Base-by-base conservation (phyloP, 352 stramenopile genomes). In the Phytophthora fragariaefolia region DNA sequence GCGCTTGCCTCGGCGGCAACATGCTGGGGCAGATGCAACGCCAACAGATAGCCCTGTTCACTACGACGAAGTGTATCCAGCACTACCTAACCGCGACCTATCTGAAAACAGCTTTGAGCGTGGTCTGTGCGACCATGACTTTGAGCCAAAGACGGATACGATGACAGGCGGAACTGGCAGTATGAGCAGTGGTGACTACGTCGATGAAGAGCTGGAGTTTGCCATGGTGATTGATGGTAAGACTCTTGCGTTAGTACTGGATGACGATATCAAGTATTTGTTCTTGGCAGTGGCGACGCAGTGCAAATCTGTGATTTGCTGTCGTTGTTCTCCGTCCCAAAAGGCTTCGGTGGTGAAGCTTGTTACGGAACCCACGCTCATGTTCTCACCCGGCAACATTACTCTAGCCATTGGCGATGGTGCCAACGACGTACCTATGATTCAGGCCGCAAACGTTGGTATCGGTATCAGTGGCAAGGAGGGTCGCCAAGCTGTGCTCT, bases 191-290 rank as follows among this genome's bases (percentile, higher is more conserved):
- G 84, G 81, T 13, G 83, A 91, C 30, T 87, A 71, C 13, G 59
- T 88, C 4, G 85, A 95, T 18, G 87, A 95, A 23, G 83, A 95
- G 8, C 50, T 97, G 18, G 89, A 96, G 53, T 96, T 94, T 57
- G 89, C 87, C 13, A 95, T 96, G 87, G 89, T 96, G n/a, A 96
- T 96, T 52, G 89, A 96, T 58, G 89, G 89, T 9, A 93, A 92
- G 58, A 96, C 89, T 13, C 71, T 96, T 3, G 82, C 85, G 18
- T 64, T 96, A 23, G 77, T 95, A 28, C 71, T 96, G 28, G 87
- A 95, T 56, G 84, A 96, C 69, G 89, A 96, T 62, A 95, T 96
- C 54, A 96, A 96, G 62, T 96, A 96, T 40, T 69, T 96, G 4
- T 96, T 96, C 49, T 66, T 96, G 74, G 82, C 93, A 10, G 87